These are phyloP conservation scores for Canavalia ensiformis DNA, from an alignment of 306 rosid species.

Conservation along the genomic window DNA sequence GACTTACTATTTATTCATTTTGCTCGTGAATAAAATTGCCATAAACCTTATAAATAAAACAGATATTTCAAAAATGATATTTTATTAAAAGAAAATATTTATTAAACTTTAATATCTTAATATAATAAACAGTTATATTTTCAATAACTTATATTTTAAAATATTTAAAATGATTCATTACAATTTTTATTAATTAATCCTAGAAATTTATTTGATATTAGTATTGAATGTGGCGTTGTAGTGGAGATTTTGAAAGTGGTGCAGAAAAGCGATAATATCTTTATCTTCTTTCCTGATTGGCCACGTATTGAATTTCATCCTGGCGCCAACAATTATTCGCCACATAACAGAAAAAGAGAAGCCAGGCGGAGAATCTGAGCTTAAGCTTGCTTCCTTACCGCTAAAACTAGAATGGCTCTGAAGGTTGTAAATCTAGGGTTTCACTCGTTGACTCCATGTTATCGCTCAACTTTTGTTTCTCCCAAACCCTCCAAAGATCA, in stretches of 20 bases:
- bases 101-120: no score
- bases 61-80: no score
- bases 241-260: constrained; percentile 4
- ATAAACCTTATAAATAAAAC: no score
- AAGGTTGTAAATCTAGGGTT: constrained; percentile 45
- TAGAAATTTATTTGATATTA: not conserved
- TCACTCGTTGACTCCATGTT: constrained; percentile 3
- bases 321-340: constrained; percentile 29
- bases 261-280: constrained; percentile 28
- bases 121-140: no score
- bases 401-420: constrained; percentile 44
- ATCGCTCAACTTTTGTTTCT: constrained; percentile 38
- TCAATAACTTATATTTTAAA: no score
- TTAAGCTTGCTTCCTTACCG: no score
- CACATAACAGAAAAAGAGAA: constrained; percentile 43
- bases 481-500: constrained; percentile 36
- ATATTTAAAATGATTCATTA: no score
- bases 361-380: not conserved
- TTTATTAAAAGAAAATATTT: no score
- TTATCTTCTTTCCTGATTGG: not conserved
- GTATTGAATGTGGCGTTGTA: constrained; percentile 15
- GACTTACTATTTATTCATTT: not conserved
- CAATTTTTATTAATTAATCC: no score
- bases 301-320: constrained; percentile 50
- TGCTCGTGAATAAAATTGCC: no score